These are phyloP conservation scores for Trichosporon inkin DNA, from an alignment of 1,284 basidiomycete species.

Conservation along the genomic window DNA sequence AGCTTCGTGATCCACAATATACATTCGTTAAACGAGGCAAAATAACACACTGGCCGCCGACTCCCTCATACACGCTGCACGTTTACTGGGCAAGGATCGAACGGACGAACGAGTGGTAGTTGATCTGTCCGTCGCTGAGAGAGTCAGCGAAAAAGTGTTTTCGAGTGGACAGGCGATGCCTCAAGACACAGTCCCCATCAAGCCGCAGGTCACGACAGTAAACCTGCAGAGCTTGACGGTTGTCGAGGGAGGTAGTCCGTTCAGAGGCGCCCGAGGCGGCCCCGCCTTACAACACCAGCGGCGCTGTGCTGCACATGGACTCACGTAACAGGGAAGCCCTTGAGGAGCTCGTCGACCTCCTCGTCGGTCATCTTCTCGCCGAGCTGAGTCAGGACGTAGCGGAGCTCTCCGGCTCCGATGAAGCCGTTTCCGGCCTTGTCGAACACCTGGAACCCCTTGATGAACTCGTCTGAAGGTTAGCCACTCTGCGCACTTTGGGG, in stretches of 20 bases:
- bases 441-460: conserved; percentile 98
- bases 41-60: conserved; percentile 6
- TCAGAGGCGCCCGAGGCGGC: too few species aligned
- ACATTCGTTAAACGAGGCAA: conserved; percentile 8
- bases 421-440: conserved; percentile 97
- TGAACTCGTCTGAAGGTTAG: conserved; percentile 80
- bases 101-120: conserved; percentile 93
- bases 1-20: conserved; percentile 5
- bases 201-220: too few species aligned
- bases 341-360: conserved; percentile 95
- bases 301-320: conserved; percentile 13
- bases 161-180: too few species aligned
- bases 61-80: conserved; percentile 3
- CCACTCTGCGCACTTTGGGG: too few species aligned
- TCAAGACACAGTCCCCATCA: too few species aligned
- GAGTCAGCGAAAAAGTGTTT: conserved; percentile 2
- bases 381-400: conserved; percentile 91
- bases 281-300: too few species aligned
- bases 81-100: conserved; percentile 76
- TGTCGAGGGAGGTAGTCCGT: too few species aligned
- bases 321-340: conserved; percentile 58
- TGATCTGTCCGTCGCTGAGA: conserved; percentile 86
- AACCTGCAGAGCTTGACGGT: too few species aligned
- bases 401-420: conserved; percentile 84
- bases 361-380: conserved; percentile 98